Evolutionary conservation across 78 protist genomes (phyloP).

Genomic region (Dictyostelium intermedium): DNA sequence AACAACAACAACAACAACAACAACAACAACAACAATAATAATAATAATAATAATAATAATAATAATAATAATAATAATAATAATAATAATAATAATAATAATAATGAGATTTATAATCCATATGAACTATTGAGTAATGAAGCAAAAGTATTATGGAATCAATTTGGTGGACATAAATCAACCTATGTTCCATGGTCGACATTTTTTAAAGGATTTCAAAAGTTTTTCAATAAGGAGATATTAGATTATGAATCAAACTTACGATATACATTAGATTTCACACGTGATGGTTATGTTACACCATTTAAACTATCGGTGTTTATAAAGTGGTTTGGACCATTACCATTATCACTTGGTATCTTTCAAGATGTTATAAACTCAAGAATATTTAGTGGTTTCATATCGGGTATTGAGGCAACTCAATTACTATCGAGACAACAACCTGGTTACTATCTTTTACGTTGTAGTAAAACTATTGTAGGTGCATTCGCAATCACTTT

Average conservation of each 20-base stretch:
- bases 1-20: neutral
- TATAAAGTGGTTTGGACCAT: slow-evolving; percentile 77
- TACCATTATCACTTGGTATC: neutral
- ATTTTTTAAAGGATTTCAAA: slow-evolving; percentile 20
- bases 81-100: slow-evolving; percentile 6
- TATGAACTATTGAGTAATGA: neutral
- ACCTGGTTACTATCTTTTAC: slow-evolving; percentile 60
- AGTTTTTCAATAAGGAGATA: neutral
- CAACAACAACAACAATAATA: neutral
- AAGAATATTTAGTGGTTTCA: slow-evolving; percentile 72
- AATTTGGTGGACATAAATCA: slow-evolving; percentile 28
- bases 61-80: slow-evolving; percentile 3
- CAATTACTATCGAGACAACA: neutral
- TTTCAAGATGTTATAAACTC: slow-evolving; percentile 23
- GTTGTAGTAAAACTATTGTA: slow-evolving; percentile 76
- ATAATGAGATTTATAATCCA: neutral
- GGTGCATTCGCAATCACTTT: slow-evolving; percentile 86
- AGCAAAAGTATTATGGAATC: slow-evolving; percentile 35
- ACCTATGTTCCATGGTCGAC: slow-evolving; percentile 8
- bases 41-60: neutral
- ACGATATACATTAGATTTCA: slow-evolving; percentile 51
- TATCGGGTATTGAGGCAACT: slow-evolving; percentile 79
- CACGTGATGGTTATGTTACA: slow-evolving; percentile 47
- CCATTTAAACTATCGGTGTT: slow-evolving; percentile 28
- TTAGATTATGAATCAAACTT: neutral